Conservation (phyloP, 2,329 filamentous ascomycete genomes). For the Eutypa lata region DNA sequence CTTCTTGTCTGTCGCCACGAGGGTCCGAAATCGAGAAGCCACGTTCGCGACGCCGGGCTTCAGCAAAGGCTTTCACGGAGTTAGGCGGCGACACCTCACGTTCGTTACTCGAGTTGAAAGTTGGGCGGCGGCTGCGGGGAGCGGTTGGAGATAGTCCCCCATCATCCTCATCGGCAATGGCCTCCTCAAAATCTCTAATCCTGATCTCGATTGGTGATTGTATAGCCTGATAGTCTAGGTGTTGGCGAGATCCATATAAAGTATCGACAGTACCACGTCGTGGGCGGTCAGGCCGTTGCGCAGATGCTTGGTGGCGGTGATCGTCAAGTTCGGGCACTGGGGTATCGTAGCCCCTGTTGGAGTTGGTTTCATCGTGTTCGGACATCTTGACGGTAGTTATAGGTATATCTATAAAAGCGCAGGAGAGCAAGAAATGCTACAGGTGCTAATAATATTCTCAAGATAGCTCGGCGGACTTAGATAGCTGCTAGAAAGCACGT, state of each 20-base stretch:
- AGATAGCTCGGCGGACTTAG: neutral
- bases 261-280: constrained; percentile 75
- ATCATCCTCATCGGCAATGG: constrained; percentile 73
- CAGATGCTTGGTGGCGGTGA: constrained; percentile 67
- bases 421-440: constrained; percentile 1
- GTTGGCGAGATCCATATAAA: constrained; percentile 53
- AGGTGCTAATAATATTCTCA: neutral
- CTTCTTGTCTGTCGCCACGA: constrained; percentile 35
- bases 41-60: constrained; percentile 80
- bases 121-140: constrained; percentile 50
- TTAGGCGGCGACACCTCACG: constrained; percentile 86
- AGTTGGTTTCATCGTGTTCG: constrained; percentile 57
- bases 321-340: constrained; percentile 83
- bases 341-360: constrained; percentile 65
- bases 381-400: constrained; percentile 60
- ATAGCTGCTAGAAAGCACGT: constrained; percentile 6
- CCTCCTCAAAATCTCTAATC: constrained; percentile 83
- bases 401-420: constrained; percentile 5
- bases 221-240: constrained; percentile 37
- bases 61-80: constrained; percentile 95
- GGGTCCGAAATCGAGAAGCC: constrained; percentile 56
- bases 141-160: constrained; percentile 40
- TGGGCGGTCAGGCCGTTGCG: constrained; percentile 57
- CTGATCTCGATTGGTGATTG: constrained; percentile 37
- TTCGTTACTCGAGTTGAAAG: constrained; percentile 53